A percentile compares a stretch with the other conserved stretches of the same genome.
Evolutionary conservation across 495 filamentous ascomycete genomes (phyloP).

Genomic region (Halenospora varia): DNA sequence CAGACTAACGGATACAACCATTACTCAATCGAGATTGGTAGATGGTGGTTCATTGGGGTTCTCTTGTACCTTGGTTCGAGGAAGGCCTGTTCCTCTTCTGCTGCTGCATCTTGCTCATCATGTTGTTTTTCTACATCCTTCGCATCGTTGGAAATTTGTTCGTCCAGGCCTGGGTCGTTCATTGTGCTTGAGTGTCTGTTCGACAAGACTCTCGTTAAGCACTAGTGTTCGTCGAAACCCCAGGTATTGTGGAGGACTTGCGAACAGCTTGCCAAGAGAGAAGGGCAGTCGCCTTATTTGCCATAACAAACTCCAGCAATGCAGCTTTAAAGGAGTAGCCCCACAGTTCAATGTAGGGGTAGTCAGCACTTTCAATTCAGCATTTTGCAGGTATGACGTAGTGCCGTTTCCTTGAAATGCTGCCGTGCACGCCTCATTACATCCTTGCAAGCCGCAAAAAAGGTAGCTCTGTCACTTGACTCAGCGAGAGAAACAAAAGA

Average conservation of each 20-base stretch:
- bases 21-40: not conserved
- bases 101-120: conserved; percentile 17
- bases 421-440: not conserved
- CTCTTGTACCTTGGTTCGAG: conserved; percentile 18
- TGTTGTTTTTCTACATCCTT: conserved; percentile 41
- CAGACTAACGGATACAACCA: not conserved
- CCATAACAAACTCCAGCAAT: not conserved
- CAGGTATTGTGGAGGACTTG: not conserved
- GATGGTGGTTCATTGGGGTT: not conserved
- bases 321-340: too few species aligned
- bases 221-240: not conserved
- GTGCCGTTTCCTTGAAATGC: not conserved
- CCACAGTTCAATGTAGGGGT: too few species aligned
- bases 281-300: not conserved
- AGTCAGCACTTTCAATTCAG: too few species aligned
- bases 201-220: not conserved
- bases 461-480: too few species aligned
- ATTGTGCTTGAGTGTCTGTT: conserved; percentile 31
- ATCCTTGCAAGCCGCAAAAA: not conserved
- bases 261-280: not conserved
- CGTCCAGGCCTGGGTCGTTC: conserved; percentile 58
- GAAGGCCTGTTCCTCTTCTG: conserved; percentile 23
- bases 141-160: conserved; percentile 44
- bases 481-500: too few species aligned
- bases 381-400: not conserved